Conservation (phyloP, 2,329 filamentous ascomycete genomes). For the Aspergillus neotritici region DNA sequence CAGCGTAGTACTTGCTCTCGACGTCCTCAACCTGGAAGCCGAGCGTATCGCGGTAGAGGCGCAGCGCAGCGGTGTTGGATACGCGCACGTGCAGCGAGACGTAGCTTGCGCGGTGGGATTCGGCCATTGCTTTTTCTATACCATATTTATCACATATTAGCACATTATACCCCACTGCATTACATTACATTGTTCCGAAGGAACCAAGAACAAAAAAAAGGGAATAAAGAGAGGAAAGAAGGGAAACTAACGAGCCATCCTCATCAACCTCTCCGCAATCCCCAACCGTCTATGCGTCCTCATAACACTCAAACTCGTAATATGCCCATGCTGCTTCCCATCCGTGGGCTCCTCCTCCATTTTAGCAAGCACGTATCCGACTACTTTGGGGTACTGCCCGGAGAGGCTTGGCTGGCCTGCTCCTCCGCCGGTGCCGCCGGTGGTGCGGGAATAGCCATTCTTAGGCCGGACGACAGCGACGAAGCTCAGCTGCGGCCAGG, state of each 20-base stretch:
- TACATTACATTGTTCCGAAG: conserved; percentile 1
- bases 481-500: conserved; percentile 95
- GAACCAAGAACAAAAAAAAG: conserved; percentile 5
- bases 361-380: conserved; percentile 98
- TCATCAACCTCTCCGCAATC: conserved; percentile 95
- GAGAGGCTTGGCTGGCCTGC: conserved; percentile 15
- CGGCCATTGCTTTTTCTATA: conserved; percentile 88
- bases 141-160: background rate
- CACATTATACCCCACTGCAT: too few species aligned
- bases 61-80: conserved; percentile 84
- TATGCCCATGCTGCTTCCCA: conserved; percentile 89
- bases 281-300: conserved; percentile 85
- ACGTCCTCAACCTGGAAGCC: conserved; percentile 78
- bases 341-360: conserved; percentile 98
- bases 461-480: conserved; percentile 87
- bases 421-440: conserved; percentile 65
- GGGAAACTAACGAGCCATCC: conserved; percentile 66
- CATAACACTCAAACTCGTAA: conserved; percentile 94
- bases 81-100: conserved; percentile 94
- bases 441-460: conserved; percentile 65
- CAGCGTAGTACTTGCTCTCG: conserved; percentile 63
- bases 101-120: conserved; percentile 85
- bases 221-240: background rate
- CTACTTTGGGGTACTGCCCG: conserved; percentile 80
- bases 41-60: conserved; percentile 86